A percentile compares a stretch with the other conserved stretches of the same genome.
Evolutionary conservation across 192 early-diverging fungal genomes (phyloP).

Genomic region (Rhizophagus prolifer): DNA sequence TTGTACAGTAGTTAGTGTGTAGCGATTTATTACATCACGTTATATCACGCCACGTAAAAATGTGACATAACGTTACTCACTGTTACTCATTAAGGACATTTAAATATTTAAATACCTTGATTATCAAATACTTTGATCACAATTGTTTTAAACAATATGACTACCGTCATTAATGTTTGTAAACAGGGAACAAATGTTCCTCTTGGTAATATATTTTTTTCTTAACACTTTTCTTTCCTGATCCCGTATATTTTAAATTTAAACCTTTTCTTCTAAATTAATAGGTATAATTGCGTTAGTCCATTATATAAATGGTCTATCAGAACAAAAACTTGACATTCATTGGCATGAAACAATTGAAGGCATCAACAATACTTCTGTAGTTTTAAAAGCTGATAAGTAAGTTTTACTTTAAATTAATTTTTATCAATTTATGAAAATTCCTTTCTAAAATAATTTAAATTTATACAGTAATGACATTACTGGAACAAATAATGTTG

Average conservation of each 20-base stretch:
- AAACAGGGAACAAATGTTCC: slow-evolving; percentile 2
- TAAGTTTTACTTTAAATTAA: background rate
- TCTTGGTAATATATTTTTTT: background rate
- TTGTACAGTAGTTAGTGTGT: too few relatives aligned
- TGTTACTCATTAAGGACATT: too few relatives aligned
- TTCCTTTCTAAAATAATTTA: too few relatives aligned
- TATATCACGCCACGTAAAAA: too few relatives aligned
- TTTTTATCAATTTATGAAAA: background rate
- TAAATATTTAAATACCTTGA: too few relatives aligned
- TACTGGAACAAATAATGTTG: background rate
- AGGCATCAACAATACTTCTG: background rate
- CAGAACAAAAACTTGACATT: background rate
- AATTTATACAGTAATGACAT: background rate
- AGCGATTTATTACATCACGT: too few relatives aligned
- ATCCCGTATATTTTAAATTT: background rate
- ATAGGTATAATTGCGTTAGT: background rate
- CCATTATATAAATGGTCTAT: background rate
- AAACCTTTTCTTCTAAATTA: background rate
- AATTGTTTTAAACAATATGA: too few relatives aligned
- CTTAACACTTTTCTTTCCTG: background rate
- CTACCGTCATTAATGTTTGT: background rate
- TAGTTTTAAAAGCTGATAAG: background rate
- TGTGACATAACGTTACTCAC: too few relatives aligned
- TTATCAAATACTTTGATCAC: too few relatives aligned
- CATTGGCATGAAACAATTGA: background rate